phyloP scores from a whole-genome alignment of 495 filamentous ascomycete species.

The Apodospora peruviana region DNA sequence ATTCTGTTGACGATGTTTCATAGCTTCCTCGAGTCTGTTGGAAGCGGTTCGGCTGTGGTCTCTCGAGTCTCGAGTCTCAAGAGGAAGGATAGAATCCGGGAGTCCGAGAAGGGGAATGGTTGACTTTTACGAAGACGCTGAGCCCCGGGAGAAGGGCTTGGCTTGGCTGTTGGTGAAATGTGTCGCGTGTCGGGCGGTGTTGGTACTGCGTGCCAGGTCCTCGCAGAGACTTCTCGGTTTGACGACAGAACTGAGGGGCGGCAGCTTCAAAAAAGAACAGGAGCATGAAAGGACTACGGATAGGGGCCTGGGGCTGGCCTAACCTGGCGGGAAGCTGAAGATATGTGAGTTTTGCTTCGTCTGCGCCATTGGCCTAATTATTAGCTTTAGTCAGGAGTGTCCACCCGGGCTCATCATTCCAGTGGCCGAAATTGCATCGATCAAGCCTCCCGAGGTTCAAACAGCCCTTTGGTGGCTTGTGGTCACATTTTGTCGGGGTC shows the following conservation, averaged over 20 bases:
- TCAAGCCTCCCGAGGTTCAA: too few species aligned
- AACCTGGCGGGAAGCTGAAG: constrained; percentile 1
- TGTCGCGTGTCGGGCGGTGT: too few species aligned
- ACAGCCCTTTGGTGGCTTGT: too few species aligned
- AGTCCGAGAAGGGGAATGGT: too few species aligned
- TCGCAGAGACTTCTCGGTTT: too few species aligned
- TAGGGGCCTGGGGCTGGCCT: not conserved
- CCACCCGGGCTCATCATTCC: not conserved
- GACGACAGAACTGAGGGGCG: not conserved
- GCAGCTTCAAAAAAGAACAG: not conserved
- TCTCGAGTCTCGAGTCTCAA: not conserved
- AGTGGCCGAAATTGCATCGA: not conserved
- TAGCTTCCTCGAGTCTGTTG: not conserved
- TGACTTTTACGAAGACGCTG: too few species aligned
- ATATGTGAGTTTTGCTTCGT: not conserved
- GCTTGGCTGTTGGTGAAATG: too few species aligned
- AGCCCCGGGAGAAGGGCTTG: too few species aligned
- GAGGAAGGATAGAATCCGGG: too few species aligned
- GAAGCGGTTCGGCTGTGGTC: not conserved
- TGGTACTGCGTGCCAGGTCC: too few species aligned
- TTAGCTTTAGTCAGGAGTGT: not conserved
- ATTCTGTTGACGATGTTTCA: not conserved
- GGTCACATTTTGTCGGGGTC: too few species aligned
- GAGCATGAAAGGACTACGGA: not conserved
- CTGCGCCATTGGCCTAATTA: not conserved